Conservation (phyloP, 352 stramenopile genomes). For the Globisporangium okanoganense region DNA sequence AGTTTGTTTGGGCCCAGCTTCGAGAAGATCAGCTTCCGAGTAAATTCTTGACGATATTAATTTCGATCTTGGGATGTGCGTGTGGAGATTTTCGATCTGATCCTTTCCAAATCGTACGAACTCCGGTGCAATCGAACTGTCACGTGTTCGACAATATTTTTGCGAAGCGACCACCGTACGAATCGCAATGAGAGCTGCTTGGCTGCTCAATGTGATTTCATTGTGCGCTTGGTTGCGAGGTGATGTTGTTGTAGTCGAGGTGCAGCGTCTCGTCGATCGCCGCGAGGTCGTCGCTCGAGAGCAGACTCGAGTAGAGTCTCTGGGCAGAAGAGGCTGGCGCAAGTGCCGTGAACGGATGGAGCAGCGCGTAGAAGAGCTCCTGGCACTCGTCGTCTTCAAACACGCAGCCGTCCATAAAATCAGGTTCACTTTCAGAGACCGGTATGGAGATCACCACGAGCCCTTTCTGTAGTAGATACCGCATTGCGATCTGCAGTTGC, state of each 20-base stretch:
- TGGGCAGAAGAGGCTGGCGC: slow-evolving; percentile 37
- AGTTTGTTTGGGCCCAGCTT: too few relatives aligned
- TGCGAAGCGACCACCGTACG: too few relatives aligned
- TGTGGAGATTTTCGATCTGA: too few relatives aligned
- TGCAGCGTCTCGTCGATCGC: slow-evolving; percentile 31
- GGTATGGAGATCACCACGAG: slow-evolving; percentile 38
- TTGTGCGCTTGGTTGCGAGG: neutral
- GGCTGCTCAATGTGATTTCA: neutral
- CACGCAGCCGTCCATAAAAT: neutral
- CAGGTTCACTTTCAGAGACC: neutral
- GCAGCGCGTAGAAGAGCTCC: slow-evolving; percentile 38
- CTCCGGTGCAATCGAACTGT: too few relatives aligned
- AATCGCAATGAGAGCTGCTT: neutral
- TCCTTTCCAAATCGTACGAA: too few relatives aligned
- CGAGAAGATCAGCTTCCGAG: too few relatives aligned
- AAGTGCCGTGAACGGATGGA: slow-evolving; percentile 40
- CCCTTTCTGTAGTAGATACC: slow-evolving; percentile 51
- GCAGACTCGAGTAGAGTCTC: slow-evolving; percentile 40
- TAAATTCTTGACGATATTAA: too few relatives aligned
- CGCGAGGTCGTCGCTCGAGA: slow-evolving; percentile 34
- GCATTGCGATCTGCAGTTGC: slow-evolving; percentile 31
- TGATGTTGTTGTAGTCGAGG: neutral
- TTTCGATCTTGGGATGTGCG: too few relatives aligned
- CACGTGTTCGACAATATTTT: too few relatives aligned
- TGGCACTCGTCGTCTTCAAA: slow-evolving; percentile 18